phyloP scores from a whole-genome alignment of 176 grass and related monocot genomes.

The Chrysopogon serrulatus region DNA sequence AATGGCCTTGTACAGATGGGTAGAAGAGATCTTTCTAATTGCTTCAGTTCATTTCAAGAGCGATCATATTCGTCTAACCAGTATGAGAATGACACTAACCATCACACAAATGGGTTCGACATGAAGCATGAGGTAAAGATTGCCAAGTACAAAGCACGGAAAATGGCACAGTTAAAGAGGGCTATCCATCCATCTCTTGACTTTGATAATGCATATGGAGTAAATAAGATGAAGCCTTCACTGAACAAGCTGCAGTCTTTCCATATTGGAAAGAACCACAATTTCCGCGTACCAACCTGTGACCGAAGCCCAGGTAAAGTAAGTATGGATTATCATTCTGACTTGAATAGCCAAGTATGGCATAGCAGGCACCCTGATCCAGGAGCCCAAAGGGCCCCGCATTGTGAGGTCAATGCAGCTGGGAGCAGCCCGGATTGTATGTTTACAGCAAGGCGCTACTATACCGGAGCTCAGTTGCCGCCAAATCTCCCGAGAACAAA shows the following conservation, averaged over 20 bases:
- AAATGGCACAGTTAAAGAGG: constrained; percentile 38
- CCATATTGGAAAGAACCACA: constrained; percentile 72
- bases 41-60: constrained; percentile 49
- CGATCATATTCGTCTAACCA: constrained; percentile 27
- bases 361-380: not conserved
- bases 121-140: constrained; percentile 52
- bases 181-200: constrained; percentile 56
- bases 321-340: not conserved
- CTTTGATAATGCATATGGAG: constrained; percentile 30
- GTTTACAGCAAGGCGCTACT: constrained; percentile 48
- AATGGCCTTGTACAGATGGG: constrained; percentile 37
- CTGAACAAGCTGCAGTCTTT: constrained; percentile 70
- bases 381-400: constrained; percentile 37
- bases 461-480: constrained; percentile 23
- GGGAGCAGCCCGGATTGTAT: constrained; percentile 19
- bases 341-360: constrained; percentile 2
- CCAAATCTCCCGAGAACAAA: constrained; percentile 46
- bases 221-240: constrained; percentile 25
- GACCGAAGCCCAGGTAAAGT: constrained; percentile 24
- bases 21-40: constrained; percentile 22
- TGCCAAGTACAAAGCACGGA: constrained; percentile 42
- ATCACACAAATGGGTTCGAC: constrained; percentile 18
- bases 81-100: constrained; percentile 11
- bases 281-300: constrained; percentile 42
- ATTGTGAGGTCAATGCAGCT: constrained; percentile 22